Percentiles rank a stretch among this genome's conserved stretches.
Conservation (phyloP, 208 protist genomes). For the Trypanosoma scelopori region DNA sequence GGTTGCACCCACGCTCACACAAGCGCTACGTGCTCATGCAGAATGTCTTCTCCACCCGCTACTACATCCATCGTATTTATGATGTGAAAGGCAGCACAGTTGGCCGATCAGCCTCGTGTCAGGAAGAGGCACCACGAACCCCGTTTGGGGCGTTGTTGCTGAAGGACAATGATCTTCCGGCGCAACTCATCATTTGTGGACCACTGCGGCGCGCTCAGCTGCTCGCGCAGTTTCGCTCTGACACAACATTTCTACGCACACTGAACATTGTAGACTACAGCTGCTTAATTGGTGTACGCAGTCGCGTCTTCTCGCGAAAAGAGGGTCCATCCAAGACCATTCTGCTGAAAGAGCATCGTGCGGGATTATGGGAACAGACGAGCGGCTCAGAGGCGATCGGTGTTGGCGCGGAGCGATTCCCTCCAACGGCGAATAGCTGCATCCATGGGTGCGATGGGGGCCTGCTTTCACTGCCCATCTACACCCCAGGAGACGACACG, state of each 20-base stretch:
- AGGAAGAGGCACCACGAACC: conserved; percentile 49
- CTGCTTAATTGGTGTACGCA: conserved; percentile 90
- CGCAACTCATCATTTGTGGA: conserved; percentile 84
- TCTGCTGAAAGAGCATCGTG: conserved; percentile 30
- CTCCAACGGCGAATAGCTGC: conserved; percentile 34
- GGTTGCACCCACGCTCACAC: conserved; percentile 41
- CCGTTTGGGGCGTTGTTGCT: conserved; percentile 79
- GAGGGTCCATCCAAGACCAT: conserved; percentile 69
- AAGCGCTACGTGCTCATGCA: conserved; percentile 91
- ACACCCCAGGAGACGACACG: conserved; percentile 58
- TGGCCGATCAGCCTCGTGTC: conserved; percentile 47
- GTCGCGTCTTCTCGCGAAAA: conserved; percentile 62
- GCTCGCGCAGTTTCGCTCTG: conserved; percentile 84
- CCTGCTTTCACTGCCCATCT: conserved; percentile 78
- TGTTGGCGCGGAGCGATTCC: conserved; percentile 3
- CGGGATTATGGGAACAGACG: conserved; percentile 9
- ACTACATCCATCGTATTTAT: conserved; percentile 91
- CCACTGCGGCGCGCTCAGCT: conserved; percentile 68
- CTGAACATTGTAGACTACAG: conserved; percentile 93
- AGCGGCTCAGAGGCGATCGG: conserved; percentile 12
- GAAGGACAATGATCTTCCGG: conserved; percentile 88
- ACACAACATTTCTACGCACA: conserved; percentile 72
- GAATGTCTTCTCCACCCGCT: conserved; percentile 87
- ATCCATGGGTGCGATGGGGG: conserved; percentile 82
- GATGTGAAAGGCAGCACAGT: conserved; percentile 92